These are phyloP conservation scores for Hypoxylon sp. DNA, from an alignment of 2,329 filamentous ascomycete genomes.

Conservation along the genomic window DNA sequence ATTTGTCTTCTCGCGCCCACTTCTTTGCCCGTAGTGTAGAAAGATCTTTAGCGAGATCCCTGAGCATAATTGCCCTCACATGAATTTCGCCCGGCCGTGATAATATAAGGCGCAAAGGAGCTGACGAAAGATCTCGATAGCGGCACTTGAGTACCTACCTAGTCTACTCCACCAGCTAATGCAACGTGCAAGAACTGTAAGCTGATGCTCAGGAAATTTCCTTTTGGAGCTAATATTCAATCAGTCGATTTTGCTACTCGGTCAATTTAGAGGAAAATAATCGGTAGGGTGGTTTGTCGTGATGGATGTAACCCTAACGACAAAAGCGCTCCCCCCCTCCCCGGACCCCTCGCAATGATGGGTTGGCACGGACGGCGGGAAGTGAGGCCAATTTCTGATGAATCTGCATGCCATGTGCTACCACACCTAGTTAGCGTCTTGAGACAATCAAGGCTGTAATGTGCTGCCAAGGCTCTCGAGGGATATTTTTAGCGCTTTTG, in stretches of 20 bases:
- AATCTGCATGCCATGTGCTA: conserved; percentile 39
- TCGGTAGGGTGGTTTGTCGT: conserved; percentile 39
- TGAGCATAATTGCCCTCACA: neutral
- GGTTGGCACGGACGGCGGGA: conserved; percentile 40
- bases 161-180: neutral
- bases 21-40: conserved; percentile 13
- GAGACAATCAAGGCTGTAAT: conserved; percentile 16
- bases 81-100: neutral
- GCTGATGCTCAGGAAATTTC: conserved; percentile 24
- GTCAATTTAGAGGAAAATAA: conserved; percentile 43
- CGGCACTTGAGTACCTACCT: neutral
- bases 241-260: conserved; percentile 23
- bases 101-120: neutral
- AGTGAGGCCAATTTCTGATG: conserved; percentile 42
- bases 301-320: conserved; percentile 41
- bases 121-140: neutral
- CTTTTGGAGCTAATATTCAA: conserved; percentile 28
- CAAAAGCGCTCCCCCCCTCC: conserved; percentile 22
- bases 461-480: conserved; percentile 35
- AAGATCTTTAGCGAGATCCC: conserved; percentile 8
- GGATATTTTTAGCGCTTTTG: conserved; percentile 41
- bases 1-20: conserved; percentile 19
- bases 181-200: conserved; percentile 16
- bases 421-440: conserved; percentile 21
- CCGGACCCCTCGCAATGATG: conserved; percentile 28